Conservation (phyloP, 495 filamentous ascomycete species). For the Tuber calosporum region DNA sequence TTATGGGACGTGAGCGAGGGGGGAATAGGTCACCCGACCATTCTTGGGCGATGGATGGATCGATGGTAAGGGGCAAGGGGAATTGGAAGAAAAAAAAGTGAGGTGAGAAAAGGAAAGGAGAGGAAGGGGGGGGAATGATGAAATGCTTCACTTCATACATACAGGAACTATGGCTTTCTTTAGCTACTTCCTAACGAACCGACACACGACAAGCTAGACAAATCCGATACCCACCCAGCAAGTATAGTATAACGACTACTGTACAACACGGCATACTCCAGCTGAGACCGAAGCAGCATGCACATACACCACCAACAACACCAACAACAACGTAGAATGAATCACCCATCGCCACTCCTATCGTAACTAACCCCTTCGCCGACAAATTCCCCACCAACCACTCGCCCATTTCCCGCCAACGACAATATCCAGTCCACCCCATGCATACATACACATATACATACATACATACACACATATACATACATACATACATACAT, state of each 20-base stretch:
- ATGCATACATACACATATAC: background rate
- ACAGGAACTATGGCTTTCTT: background rate
- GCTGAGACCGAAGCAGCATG: background rate
- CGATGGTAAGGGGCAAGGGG: background rate
- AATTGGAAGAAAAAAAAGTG: background rate
- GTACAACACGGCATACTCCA: background rate
- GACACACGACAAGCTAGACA: background rate
- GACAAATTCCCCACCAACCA: background rate
- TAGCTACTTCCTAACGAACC: background rate
- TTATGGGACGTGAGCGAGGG: background rate
- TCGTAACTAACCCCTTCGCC: background rate
- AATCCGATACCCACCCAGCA: background rate
- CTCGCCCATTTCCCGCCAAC: background rate
- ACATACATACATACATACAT: background rate
- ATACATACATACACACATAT: background rate
- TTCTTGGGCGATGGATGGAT: background rate
- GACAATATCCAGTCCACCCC: background rate
- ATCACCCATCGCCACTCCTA: background rate
- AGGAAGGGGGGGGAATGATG: background rate
- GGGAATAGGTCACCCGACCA: background rate
- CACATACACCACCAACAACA: background rate
- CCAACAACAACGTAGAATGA: background rate
- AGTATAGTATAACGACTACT: too few relatives aligned
- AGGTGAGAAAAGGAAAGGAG: background rate
- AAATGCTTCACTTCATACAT: background rate